phyloP scores from a whole-genome alignment of 108 stramenopile species.

The Aurantiochytrium sp. region DNA sequence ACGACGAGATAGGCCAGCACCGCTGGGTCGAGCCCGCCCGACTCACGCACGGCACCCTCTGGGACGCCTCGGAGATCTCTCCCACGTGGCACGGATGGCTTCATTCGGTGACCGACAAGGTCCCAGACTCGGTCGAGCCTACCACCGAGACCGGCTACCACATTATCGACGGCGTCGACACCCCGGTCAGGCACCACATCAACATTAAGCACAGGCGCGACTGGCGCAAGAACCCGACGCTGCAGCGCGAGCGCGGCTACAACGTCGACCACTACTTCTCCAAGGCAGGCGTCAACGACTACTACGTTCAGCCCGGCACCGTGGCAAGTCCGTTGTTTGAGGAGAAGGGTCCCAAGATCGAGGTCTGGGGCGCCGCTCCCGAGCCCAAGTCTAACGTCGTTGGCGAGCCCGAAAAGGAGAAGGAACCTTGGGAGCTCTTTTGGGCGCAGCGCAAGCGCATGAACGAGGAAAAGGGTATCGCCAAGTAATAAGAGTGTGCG shows the following conservation, averaged over 20 bases:
- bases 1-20: not conserved
- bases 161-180: constrained; percentile 6
- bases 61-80: not conserved
- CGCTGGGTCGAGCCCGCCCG: constrained; percentile 1
- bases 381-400: not conserved
- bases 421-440: not conserved
- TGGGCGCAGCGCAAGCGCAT: not conserved
- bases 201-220: not conserved
- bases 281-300: constrained; percentile 6
- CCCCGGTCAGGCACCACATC: not conserved
- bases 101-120: not conserved
- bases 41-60: too few relatives aligned
- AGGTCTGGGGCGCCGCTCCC: not conserved
- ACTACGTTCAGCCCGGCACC: constrained; percentile 1
- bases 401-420: not conserved
- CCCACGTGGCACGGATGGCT: not conserved
- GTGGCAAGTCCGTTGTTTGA: not conserved
- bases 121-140: not conserved
- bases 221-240: constrained; percentile 10
- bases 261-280: constrained; percentile 1
- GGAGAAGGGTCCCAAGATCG: constrained; percentile 15
- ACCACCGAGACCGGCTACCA: not conserved
- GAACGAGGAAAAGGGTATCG: not conserved
- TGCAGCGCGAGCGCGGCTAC: constrained; percentile 10
- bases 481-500: not conserved